A percentile compares a stretch with the other conserved stretches of the same genome.
These are phyloP conservation scores for Colletotrichum liriopes DNA, from an alignment of 2,329 filamentous ascomycete genomes.

Conservation along the genomic window DNA sequence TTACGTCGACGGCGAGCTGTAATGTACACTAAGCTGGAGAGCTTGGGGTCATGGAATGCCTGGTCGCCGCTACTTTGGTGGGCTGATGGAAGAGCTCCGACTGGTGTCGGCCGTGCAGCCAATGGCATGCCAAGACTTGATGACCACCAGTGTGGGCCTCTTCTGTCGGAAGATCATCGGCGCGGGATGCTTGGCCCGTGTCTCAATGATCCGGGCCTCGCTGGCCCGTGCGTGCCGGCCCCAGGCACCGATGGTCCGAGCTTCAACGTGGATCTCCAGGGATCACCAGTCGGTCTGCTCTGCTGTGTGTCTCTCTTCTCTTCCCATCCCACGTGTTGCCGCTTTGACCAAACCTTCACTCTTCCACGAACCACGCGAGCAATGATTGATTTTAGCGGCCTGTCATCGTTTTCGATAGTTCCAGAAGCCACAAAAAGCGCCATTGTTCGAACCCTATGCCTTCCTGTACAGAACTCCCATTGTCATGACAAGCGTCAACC, in stretches of 20 bases:
- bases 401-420: conserved; percentile 19
- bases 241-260: conserved; percentile 18
- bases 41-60: not conserved
- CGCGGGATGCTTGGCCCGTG: conserved; percentile 7
- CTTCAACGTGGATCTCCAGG: conserved; percentile 9
- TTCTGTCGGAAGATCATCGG: conserved; percentile 29
- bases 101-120: not conserved
- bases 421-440: conserved; percentile 3
- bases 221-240: conserved; percentile 10
- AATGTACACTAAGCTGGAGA: not conserved
- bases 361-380: conserved; percentile 1
- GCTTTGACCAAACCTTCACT: conserved; percentile 9
- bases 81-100: conserved; percentile 12
- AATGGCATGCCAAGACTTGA: not conserved
- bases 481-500: conserved; percentile 11
- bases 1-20: conserved; percentile 11
- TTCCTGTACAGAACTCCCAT: not conserved
- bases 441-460: not conserved
- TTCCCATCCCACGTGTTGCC: conserved; percentile 6
- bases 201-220: not conserved
- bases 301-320: not conserved
- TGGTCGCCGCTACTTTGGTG: not conserved
- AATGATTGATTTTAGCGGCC: conserved; percentile 11
- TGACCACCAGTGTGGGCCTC: not conserved
- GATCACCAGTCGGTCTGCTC: conserved; percentile 10